These are phyloP conservation scores for Musa balbisiana DNA, from an alignment of 202 grass and related monocot genomes.

Conservation along the genomic window DNA sequence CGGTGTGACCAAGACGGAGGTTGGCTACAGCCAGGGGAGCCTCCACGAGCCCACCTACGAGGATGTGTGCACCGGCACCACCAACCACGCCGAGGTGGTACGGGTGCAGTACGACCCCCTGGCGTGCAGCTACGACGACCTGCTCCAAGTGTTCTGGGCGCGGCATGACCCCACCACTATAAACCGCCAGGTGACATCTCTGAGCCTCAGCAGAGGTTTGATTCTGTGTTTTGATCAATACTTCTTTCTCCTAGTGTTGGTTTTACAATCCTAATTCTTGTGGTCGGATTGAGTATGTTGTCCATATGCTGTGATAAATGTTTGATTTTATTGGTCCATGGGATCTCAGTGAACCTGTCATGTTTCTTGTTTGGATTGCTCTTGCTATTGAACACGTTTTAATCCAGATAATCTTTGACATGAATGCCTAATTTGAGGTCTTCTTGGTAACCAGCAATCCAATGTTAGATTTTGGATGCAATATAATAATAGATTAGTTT, in stretches of 20 bases:
- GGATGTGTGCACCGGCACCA: slow-evolving; percentile 83
- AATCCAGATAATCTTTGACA: background rate
- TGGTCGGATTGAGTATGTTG: slow-evolving; percentile 3
- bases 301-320: background rate
- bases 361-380: too few relatives aligned
- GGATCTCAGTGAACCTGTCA: background rate
- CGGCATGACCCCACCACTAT: slow-evolving; percentile 74
- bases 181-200: slow-evolving; percentile 77
- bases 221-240: background rate
- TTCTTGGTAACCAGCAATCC: too few relatives aligned
- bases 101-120: slow-evolving; percentile 69
- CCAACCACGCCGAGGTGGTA: slow-evolving; percentile 82
- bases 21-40: slow-evolving; percentile 17
- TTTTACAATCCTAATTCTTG: too few relatives aligned
- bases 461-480: too few relatives aligned
- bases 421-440: background rate
- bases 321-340: background rate
- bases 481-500: too few relatives aligned
- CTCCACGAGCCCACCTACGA: slow-evolving; percentile 36
- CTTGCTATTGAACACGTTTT: too few relatives aligned
- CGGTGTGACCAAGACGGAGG: slow-evolving; percentile 8
- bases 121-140: slow-evolving; percentile 72
- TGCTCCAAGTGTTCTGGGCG: slow-evolving; percentile 70
- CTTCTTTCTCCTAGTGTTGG: too few relatives aligned
- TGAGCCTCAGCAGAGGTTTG: background rate